Evolutionary conservation across 2,329 filamentous ascomycete genomes (phyloP), one percentile per base, ranked within the genome.

Genomic region (Tolypocladium cylindrosporum): DNA sequence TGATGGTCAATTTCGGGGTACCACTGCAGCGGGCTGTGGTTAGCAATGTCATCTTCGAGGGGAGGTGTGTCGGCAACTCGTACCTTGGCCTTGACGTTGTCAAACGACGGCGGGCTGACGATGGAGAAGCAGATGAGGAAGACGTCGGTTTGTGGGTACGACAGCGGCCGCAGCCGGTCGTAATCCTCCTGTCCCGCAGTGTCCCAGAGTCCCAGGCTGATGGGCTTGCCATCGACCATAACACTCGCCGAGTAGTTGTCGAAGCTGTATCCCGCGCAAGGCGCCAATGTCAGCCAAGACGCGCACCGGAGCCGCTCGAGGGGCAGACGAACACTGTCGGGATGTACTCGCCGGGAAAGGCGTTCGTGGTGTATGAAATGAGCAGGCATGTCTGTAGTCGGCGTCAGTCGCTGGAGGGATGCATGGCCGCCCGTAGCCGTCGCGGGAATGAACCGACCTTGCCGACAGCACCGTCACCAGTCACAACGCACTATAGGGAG

Each of bases 301-400:
- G 53, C 53, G 60, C 27, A 45, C 16, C 48, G 58, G 53, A 50
- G 62, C 21, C 37, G 54, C 10, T 55, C 36, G 40, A 52, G 56
- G 42, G 45, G 61, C 41, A 43, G n/a, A 81, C 88, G 75, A 78
- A 94, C 89, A 99, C 94, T 68, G 94, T 99, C 65, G 94, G 94
- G 68, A 99, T 97, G 77, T 99, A 99, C 82, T 99, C 94, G 75
- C 94, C 94, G n/a, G 94, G 94, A 75, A 99, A 99, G 64, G 94
- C 94, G 79, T 97, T 99, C 63, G 94, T 99, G 63, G 94, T 97
- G 79, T 99, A 99, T 56, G 93, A 97, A 74, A 99, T 99, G 69
- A 99, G 87, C 60, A 99, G 87, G 81, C 94, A 99, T 82, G 94
- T 99, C 93, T 97, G 61, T 45, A 55, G 66, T 34, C 57, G 31